phyloP scores from a whole-genome alignment of 306 rosid genomes.

The Lathyrus oleraceus region DNA sequence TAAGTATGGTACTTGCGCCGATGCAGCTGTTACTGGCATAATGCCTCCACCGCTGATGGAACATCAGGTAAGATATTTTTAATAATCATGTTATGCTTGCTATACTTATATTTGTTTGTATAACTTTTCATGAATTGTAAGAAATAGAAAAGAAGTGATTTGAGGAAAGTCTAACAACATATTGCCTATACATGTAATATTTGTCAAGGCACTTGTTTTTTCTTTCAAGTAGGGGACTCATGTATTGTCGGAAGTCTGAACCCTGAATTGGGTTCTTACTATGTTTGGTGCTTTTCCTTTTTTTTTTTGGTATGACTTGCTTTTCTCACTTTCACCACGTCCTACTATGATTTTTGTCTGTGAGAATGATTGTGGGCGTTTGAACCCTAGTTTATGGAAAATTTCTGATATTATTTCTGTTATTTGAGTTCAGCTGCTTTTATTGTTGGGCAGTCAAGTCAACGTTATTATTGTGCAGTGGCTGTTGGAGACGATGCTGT shows the following conservation, averaged over 20 bases:
- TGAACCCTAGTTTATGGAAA: conserved; percentile 51
- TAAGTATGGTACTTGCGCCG: conserved; percentile 83
- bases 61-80: conserved; percentile 62
- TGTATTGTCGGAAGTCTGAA: conserved; percentile 17
- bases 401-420: conserved; percentile 83
- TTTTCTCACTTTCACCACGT: conserved; percentile 21
- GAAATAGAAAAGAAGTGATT: not conserved
- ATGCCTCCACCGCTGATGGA: conserved; percentile 99
- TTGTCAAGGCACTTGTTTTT: conserved; percentile 16
- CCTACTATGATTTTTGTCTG: conserved; percentile 19
- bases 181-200: conserved; percentile 1
- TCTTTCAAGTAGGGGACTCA: conserved; percentile 11
- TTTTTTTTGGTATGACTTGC: not conserved
- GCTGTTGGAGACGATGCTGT: conserved; percentile 93
- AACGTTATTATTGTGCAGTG: conserved; percentile 89
- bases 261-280: not conserved
- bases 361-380: conserved; percentile 24
- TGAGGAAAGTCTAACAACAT: conserved; percentile 13
- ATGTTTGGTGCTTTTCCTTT: conserved; percentile 14
- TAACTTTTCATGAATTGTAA: conserved; percentile 24
- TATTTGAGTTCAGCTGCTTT: conserved; percentile 99
- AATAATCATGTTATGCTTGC: conserved; percentile 17
- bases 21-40: conserved; percentile 86
- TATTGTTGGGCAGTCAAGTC: conserved; percentile 99
- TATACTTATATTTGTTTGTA: conserved; percentile 7